Conservation (phyloP, 345 rosid genomes). For the Arabidopsis arenosa region DNA sequence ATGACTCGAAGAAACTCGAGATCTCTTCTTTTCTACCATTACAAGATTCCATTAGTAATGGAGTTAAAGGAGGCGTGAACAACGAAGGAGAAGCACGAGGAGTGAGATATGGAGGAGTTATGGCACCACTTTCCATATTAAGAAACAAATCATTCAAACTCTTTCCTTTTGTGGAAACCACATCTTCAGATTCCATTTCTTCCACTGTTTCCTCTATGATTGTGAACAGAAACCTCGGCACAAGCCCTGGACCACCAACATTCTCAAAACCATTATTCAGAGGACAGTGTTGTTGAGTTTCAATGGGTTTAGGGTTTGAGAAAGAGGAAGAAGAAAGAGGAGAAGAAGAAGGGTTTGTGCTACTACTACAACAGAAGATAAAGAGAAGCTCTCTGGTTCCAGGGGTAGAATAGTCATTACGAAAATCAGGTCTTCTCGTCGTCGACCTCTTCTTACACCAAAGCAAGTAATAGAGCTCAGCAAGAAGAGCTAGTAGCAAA, state of each 20-base stretch:
- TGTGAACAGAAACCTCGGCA: constrained; percentile 82
- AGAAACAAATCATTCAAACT: constrained; percentile 78
- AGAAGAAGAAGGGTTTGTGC: constrained; percentile 45
- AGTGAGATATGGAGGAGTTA: constrained; percentile 85
- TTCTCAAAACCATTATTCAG: constrained; percentile 28
- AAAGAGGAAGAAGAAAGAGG: constrained; percentile 39
- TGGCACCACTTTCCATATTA: constrained; percentile 53
- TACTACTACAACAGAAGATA: constrained; percentile 75
- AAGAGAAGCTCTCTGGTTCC: constrained; percentile 69
- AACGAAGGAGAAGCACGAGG: constrained; percentile 91
- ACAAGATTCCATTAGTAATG: constrained; percentile 47
- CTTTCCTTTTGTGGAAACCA: constrained; percentile 58
- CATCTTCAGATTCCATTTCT: constrained; percentile 87
- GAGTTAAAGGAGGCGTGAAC: constrained; percentile 92
- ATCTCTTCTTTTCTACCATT: constrained; percentile 49
- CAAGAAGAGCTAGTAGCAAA: constrained; percentile 77
- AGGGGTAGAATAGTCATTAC: constrained; percentile 68
- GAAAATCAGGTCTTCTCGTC: constrained; percentile 49
- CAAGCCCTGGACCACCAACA: constrained; percentile 60
- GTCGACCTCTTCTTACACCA: constrained; percentile 85
- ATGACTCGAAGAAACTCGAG: constrained; percentile 63
- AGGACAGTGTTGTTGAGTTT: constrained; percentile 47
- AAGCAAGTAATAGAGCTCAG: constrained; percentile 84
- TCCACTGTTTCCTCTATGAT: constrained; percentile 89
- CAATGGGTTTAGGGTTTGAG: constrained; percentile 46